Base-by-base conservation (phyloP, 164 flowering plant genomes). In the Vitis riparia region DNA sequence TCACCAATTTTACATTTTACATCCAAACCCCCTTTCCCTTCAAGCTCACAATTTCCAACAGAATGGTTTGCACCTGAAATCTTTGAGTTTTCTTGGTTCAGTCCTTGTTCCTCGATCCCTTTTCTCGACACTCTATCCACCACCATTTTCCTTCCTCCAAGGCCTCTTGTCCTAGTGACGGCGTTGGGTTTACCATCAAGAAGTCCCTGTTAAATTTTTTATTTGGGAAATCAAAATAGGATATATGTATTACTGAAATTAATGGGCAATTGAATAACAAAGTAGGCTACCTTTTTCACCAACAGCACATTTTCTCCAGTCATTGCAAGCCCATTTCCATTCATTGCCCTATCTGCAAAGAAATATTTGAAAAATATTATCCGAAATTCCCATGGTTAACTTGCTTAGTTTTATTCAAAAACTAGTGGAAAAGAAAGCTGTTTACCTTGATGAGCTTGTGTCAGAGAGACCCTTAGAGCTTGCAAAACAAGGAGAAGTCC, bases 401-500 rank as follows among this genome's bases (percentile, higher is more conserved):
- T 11, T 17, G 19, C 3, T 19, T 1, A 51, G 30, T 15, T 8
- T 17, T 2, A 27, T 10, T 23, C 58, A 7, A 49, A 23, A 58
- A 47, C 3, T 63, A 53, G 29, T 29, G n/a, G 67, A 16, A 23
- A 55, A 63, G 52, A 5, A 15, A 56, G 8, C 8, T 27, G 30
- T n/a, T 8, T 72, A 83, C 85, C 87, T 82, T 75, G 74, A 61
- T 72, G 73, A 65, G 74, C 72, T 63, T 77, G 51, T 12, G 82
- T 81, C 64, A 47, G 13, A 69, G 76, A 67, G 75, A 56, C 48
- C 44, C 60, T 48, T 12, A 74, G 44, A 32, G 71, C 71, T 73
- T 77, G 71, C 63, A 80, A 61, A 68, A 72, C 64, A 72, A 81
- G 67, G 66, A 87, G 65, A 73, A 85, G 49, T 75, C 82, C 73